phyloP scores from a whole-genome alignment of 2,329 filamentous ascomycete genomes.

The Tricladium varicosporioides region DNA sequence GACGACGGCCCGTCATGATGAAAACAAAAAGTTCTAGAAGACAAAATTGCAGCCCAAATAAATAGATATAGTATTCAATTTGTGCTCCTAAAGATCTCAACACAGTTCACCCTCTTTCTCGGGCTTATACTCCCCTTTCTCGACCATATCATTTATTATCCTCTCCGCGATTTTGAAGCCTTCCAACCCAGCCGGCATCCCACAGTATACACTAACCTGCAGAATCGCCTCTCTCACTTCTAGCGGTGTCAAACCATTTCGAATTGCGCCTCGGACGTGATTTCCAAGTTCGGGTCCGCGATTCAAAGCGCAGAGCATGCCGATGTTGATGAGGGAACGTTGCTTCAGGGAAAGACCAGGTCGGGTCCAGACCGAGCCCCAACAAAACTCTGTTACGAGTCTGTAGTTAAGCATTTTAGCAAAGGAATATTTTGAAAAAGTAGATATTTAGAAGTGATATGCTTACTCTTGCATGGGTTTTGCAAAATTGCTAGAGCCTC shows the following conservation, averaged over 20 bases:
- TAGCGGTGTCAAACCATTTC: conserved; percentile 58
- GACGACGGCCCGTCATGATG: too few relatives aligned
- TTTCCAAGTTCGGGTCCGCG: conserved; percentile 56
- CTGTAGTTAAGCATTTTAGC: too few relatives aligned
- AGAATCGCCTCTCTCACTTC: conserved; percentile 60
- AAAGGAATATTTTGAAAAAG: too few relatives aligned
- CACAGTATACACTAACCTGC: conserved; percentile 45
- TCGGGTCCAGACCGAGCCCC: conserved; percentile 63
- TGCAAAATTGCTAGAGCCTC: not conserved
- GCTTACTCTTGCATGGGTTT: not conserved
- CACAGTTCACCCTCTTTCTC: too few relatives aligned
- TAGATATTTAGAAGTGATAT: too few relatives aligned
- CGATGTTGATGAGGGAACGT: conserved; percentile 61
- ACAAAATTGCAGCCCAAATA: too few relatives aligned
- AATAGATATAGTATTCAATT: too few relatives aligned
- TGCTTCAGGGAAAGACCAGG: conserved; percentile 61
- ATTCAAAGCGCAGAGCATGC: conserved; percentile 63
- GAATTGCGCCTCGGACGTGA: conserved; percentile 59
- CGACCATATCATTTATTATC: conserved; percentile 1
- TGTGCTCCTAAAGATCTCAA: too few relatives aligned
- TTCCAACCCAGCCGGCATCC: conserved; percentile 44
- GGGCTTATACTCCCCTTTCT: not conserved
- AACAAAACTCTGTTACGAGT: conserved; percentile 61
- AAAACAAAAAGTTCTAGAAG: too few relatives aligned
- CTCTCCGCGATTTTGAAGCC: conserved; percentile 19